A percentile compares a stretch with the other conserved stretches of the same genome.
Evolutionary conservation across 805 yeast species (phyloP).

Genomic region (Kodamaea laetipori): DNA sequence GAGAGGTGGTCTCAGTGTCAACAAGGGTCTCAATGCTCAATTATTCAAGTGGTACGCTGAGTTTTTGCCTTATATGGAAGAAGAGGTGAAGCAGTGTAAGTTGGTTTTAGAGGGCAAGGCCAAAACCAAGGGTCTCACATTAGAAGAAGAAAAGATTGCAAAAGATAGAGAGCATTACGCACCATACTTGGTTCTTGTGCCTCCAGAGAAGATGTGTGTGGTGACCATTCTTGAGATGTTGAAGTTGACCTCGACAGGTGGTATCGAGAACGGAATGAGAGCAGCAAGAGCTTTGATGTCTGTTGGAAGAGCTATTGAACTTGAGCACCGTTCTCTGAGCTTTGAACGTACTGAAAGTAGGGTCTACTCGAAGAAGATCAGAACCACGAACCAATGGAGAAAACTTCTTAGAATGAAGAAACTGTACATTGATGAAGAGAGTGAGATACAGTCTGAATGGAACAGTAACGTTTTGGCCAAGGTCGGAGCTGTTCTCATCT

Average conservation of each 20-base stretch:
- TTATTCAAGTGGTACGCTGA: slow-evolving; percentile 84
- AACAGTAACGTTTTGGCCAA: slow-evolving; percentile 45
- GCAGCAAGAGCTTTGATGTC: slow-evolving; percentile 79
- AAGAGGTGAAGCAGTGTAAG: slow-evolving; percentile 62
- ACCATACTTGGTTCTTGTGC: slow-evolving; percentile 71
- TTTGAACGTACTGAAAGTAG: slow-evolving; percentile 59
- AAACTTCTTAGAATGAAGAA: slow-evolving; percentile 38
- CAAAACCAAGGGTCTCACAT: slow-evolving; percentile 19
- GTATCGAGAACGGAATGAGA: slow-evolving; percentile 77
- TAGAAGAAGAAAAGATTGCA: slow-evolving; percentile 28
- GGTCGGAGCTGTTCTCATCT: slow-evolving; percentile 77
- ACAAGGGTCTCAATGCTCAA: slow-evolving; percentile 66
- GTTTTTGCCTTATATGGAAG: slow-evolving; percentile 67
- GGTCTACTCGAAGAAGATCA: slow-evolving; percentile 42
- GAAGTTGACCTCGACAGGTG: slow-evolving; percentile 73
- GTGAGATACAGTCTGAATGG: slow-evolving; percentile 23
- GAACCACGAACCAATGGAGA: slow-evolving; percentile 51
- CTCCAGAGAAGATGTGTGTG: slow-evolving; percentile 79
- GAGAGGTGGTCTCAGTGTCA: slow-evolving; percentile 57
- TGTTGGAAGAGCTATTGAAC: slow-evolving; percentile 82
- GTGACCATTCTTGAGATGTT: slow-evolving; percentile 82
- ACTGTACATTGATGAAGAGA: slow-evolving; percentile 14
- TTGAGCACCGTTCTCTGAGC: slow-evolving; percentile 76
- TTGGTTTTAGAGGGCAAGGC: slow-evolving; percentile 37
- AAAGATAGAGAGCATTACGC: slow-evolving; percentile 62